Conservation (phyloP, 371 early-diverging fungal species). For the Sporodiniella umbellata region DNA sequence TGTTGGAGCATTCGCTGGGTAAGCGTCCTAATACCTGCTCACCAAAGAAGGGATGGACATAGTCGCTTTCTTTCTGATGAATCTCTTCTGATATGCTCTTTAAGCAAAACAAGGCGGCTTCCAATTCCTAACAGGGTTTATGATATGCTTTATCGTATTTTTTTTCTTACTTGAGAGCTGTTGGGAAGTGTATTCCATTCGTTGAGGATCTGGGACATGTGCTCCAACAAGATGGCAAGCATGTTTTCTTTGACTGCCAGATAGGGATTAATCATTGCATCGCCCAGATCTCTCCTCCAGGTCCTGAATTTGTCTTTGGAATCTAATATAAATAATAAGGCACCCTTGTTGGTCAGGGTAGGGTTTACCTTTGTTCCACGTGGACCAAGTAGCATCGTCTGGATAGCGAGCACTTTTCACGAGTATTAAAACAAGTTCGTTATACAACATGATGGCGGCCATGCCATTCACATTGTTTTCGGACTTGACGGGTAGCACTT, state of each 20-base stretch:
- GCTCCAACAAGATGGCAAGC: constrained; percentile 54
- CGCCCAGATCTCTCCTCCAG: constrained; percentile 74
- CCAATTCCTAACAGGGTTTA: constrained; percentile 44
- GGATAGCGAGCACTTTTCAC: constrained; percentile 59
- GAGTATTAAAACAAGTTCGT: constrained; percentile 49
- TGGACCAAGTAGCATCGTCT: constrained; percentile 47
- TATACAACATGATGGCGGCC: constrained; percentile 42
- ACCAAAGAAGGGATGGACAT: constrained; percentile 62
- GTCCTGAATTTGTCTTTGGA: constrained; percentile 59
- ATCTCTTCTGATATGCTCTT: constrained; percentile 74
- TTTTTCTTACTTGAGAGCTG: constrained; percentile 18
- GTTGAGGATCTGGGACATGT: constrained; percentile 41
- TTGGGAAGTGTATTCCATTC: constrained; percentile 28
- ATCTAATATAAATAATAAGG: constrained; percentile 26
- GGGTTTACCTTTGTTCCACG: constrained; percentile 61
- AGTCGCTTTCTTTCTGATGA: constrained; percentile 43
- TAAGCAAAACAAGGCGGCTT: constrained; percentile 63
- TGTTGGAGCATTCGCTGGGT: constrained; percentile 30
- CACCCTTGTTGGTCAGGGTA: too few relatives aligned
- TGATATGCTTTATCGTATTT: background rate
- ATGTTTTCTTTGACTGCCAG: constrained; percentile 66
- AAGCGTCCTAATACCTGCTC: constrained; percentile 51
- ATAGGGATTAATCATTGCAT: constrained; percentile 71
- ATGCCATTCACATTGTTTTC: constrained; percentile 29
- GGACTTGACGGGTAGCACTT: constrained; percentile 24